phyloP scores from a whole-genome alignment of 148 eudicot species.

The Spergularia bocconei region DNA sequence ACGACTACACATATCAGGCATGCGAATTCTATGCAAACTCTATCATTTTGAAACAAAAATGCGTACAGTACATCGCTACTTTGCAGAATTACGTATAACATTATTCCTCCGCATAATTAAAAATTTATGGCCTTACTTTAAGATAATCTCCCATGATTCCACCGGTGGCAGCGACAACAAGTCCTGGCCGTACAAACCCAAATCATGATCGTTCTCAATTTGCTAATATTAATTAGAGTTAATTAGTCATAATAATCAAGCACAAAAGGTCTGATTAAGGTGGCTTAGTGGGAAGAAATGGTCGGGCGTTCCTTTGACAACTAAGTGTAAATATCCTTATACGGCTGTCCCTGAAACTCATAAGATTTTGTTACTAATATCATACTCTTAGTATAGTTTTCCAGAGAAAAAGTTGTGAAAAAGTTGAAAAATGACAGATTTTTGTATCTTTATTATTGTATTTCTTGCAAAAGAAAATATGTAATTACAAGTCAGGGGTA shows the following conservation, averaged over 20 bases:
- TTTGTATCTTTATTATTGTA: background rate
- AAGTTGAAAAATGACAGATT: background rate
- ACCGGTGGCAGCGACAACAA: conserved; percentile 17
- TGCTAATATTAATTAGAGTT: background rate
- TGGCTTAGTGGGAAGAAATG: conserved; percentile 23
- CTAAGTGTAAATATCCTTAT: background rate
- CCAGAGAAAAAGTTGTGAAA: background rate
- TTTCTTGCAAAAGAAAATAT: conserved; percentile 2
- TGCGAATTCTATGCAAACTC: too few species aligned
- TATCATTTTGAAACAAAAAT: too few species aligned
- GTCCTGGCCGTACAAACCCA: background rate
- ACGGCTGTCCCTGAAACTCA: conserved; percentile 8
- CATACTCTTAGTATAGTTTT: background rate
- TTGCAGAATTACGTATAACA: too few species aligned
- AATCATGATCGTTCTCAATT: background rate
- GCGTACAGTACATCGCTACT: too few species aligned
- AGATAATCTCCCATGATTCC: conserved; percentile 12
- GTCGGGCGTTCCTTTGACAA: conserved; percentile 23
- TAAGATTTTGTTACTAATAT: background rate
- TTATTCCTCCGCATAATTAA: too few species aligned
- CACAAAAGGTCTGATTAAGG: conserved; percentile 20
- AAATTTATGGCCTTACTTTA: conserved; percentile 4
- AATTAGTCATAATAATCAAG: background rate
- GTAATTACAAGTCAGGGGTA: conserved; percentile 23
- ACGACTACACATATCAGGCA: too few species aligned